Conservation (phyloP, 768 basidiomycete species). For the Leucocoprinus birnbaumii region DNA sequence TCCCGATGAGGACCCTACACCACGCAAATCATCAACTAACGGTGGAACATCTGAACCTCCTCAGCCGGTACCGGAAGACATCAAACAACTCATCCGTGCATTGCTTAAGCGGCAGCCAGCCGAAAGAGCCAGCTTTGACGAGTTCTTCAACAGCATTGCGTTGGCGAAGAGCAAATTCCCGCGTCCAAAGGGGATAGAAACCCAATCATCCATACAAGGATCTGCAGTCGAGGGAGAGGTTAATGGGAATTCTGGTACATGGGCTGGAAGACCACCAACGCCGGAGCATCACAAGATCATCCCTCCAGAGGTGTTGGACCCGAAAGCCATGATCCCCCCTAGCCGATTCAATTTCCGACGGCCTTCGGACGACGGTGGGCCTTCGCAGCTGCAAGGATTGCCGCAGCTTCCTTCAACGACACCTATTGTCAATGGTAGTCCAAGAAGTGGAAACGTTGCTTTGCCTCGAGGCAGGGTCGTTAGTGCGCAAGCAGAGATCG, state of each 20-base stretch:
- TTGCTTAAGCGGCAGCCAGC: constrained; percentile 81
- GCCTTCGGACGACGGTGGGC: constrained; percentile 20
- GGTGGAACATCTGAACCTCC: constrained; percentile 49
- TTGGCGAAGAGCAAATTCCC: constrained; percentile 78
- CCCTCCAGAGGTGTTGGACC: constrained; percentile 78
- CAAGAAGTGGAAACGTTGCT: constrained; percentile 16
- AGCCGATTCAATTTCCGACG: constrained; percentile 75
- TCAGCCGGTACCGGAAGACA: constrained; percentile 64
- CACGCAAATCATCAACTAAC: constrained; percentile 29
- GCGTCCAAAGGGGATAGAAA: constrained; percentile 39
- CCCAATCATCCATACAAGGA: constrained; percentile 18
- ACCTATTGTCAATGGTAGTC: constrained; percentile 20
- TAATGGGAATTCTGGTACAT: constrained; percentile 26
- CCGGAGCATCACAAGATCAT: constrained; percentile 76
- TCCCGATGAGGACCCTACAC: constrained; percentile 79
- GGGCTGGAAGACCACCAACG: constrained; percentile 40
- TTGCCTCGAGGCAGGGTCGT: constrained; percentile 15
- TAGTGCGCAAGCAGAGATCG: not conserved
- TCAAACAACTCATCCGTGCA: constrained; percentile 85
- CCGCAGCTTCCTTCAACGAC: not conserved
- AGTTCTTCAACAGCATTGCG: constrained; percentile 85
- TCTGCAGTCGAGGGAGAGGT: constrained; percentile 17
- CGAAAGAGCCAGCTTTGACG: constrained; percentile 86
- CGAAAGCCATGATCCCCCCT: constrained; percentile 77
- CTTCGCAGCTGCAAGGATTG: not conserved